Conservation (phyloP, 148 eudicot species). For the Pouteria glomerata region DNA sequence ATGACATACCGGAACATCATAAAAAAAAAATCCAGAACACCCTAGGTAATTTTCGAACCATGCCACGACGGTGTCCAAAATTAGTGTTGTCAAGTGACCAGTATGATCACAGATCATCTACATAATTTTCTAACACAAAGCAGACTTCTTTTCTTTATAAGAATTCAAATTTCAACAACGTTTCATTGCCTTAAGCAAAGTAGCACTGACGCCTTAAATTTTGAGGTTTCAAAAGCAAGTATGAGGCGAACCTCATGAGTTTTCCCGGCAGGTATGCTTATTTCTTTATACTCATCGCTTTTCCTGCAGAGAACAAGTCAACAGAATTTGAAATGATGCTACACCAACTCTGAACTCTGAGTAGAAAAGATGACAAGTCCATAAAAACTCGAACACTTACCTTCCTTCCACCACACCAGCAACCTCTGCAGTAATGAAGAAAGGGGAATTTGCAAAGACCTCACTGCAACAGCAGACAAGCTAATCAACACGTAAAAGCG, state of each 20-base stretch:
- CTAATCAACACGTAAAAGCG: constrained; percentile 14
- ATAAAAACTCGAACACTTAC: constrained; percentile 24
- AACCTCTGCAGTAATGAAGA: constrained; percentile 86
- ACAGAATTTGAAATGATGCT: neutral
- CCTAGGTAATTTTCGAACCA: too few species aligned
- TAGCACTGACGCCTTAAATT: too few species aligned
- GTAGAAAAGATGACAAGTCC: neutral
- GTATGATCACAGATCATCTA: too few species aligned
- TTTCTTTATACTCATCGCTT: constrained; percentile 70
- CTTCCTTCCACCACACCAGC: constrained; percentile 65
- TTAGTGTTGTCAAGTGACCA: too few species aligned
- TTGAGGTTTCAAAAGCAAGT: too few species aligned
- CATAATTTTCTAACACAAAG: too few species aligned
- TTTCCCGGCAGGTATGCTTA: constrained; percentile 74
- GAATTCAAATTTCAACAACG: too few species aligned
- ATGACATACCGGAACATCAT: too few species aligned
- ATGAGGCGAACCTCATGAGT: constrained; percentile 71
- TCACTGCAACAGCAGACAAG: constrained; percentile 46
- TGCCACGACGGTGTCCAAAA: too few species aligned
- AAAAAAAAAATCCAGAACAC: too few species aligned
- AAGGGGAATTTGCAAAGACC: constrained; percentile 94
- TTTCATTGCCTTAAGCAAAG: too few species aligned
- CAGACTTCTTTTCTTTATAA: too few species aligned
- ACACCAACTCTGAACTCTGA: neutral
- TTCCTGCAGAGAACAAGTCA: constrained; percentile 33